These are phyloP conservation scores for Ceratocystis cacaofunesta DNA, from an alignment of 2,329 filamentous ascomycete genomes.

Conservation along the genomic window DNA sequence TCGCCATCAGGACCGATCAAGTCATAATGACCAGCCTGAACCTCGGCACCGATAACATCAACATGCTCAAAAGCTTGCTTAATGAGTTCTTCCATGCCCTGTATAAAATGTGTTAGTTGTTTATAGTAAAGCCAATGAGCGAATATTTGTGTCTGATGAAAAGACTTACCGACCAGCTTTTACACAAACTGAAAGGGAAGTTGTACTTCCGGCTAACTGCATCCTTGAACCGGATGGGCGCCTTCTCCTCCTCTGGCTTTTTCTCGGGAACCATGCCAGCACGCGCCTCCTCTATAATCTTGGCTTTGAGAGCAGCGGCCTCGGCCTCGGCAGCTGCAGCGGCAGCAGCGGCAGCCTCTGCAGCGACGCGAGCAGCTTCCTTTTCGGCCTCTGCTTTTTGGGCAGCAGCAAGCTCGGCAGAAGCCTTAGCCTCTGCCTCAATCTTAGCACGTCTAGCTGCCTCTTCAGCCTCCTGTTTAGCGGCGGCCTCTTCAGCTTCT, in stretches of 20 bases:
- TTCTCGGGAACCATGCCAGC: slow-evolving; percentile 35
- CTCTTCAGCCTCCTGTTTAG: slow-evolving; percentile 18
- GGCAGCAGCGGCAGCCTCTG: slow-evolving; percentile 25
- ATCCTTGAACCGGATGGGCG: slow-evolving; percentile 79
- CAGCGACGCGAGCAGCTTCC: slow-evolving; percentile 27
- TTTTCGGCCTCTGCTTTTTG: slow-evolving; percentile 25
- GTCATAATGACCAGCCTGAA: slow-evolving; percentile 67
- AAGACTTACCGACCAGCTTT: slow-evolving; percentile 60
- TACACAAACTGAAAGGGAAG: slow-evolving; percentile 76
- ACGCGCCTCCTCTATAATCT: slow-evolving; percentile 41
- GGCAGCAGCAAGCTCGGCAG: slow-evolving; percentile 28
- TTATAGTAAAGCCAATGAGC: background rate
- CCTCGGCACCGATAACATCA: slow-evolving; percentile 59
- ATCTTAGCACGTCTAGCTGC: slow-evolving; percentile 20
- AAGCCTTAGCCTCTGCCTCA: slow-evolving; percentile 21
- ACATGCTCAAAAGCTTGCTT: slow-evolving; percentile 72
- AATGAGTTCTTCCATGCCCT: slow-evolving; percentile 80
- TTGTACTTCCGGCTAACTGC: slow-evolving; percentile 82
- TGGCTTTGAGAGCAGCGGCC: slow-evolving; percentile 38
- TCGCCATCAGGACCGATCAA: slow-evolving; percentile 64
- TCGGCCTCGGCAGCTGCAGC: slow-evolving; percentile 35
- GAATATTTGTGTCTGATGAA: background rate
- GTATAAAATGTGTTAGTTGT: background rate
- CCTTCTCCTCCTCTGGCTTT: slow-evolving; percentile 41
- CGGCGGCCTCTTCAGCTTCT: slow-evolving; percentile 24